Percentiles rank a stretch among this genome's conserved stretches.
These are phyloP conservation scores for Rhodotorula sp. DNA, from an alignment of 1,284 basidiomycete species.

Conservation along the genomic window DNA sequence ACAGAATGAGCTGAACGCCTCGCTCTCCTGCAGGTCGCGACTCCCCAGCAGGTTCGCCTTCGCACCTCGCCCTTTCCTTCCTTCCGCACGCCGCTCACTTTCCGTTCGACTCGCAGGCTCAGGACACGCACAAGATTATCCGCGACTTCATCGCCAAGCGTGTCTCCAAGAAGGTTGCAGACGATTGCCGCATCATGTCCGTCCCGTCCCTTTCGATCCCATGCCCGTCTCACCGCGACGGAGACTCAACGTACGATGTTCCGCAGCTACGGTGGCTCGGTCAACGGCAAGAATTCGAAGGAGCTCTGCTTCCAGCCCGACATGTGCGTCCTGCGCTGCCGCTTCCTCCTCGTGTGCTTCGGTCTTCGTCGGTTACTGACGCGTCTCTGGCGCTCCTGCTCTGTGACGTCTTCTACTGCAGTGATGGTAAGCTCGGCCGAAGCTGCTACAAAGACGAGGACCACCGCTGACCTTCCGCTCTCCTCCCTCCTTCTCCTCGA, in stretches of 20 bases:
- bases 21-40: constrained; percentile 66
- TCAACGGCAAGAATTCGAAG: constrained; percentile 80
- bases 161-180: constrained; percentile 71
- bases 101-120: constrained; percentile 58
- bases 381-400: too few relatives aligned
- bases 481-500: too few relatives aligned
- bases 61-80: background rate
- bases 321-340: constrained; percentile 74
- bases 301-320: constrained; percentile 72
- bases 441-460: too few relatives aligned
- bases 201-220: background rate
- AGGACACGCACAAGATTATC: constrained; percentile 84
- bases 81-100: background rate
- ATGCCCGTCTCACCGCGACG: background rate
- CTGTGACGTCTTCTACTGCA: too few relatives aligned
- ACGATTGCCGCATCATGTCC: constrained; percentile 47
- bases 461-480: too few relatives aligned
- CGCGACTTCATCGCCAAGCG: constrained; percentile 70
- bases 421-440: too few relatives aligned
- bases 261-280: constrained; percentile 94
- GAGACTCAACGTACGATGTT: constrained; percentile 47
- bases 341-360: background rate
- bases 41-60: constrained; percentile 55
- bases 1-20: too few relatives aligned
- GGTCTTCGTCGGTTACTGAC: too few relatives aligned